Percentiles rank a stretch among this genome's conserved stretches.
Evolutionary conservation across 257 asterid species (phyloP).

Genomic region (Solanum chiquidenum): DNA sequence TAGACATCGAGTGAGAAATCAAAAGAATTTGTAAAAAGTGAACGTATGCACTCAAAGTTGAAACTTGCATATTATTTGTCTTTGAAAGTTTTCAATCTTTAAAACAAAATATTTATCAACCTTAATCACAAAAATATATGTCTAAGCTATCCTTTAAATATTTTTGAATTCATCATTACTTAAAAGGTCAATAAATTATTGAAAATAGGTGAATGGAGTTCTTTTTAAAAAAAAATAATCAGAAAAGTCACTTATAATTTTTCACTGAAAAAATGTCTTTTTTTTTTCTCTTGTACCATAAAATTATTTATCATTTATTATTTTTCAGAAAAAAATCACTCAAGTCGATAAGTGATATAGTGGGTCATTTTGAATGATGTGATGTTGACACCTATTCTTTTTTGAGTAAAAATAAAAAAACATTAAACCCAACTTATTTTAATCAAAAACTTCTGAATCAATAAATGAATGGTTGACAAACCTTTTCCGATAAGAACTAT

Average conservation of each 20-base stretch:
- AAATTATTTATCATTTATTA: background rate
- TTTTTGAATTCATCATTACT: background rate
- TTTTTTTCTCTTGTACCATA: background rate
- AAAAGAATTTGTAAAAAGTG: too few relatives aligned
- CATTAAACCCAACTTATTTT: too few relatives aligned
- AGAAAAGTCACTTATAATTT: too few relatives aligned
- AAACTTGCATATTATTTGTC: background rate
- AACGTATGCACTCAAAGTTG: background rate
- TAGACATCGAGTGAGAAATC: rapidly evolving
- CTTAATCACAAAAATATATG: background rate
- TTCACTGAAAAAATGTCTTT: background rate
- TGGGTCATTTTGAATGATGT: background rate
- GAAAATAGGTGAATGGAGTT: background rate
- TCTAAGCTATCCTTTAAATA: background rate
- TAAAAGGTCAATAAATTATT: background rate
- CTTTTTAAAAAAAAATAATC: too few relatives aligned
- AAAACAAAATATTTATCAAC: background rate
- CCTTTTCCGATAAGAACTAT: too few relatives aligned
- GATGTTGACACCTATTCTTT: background rate
- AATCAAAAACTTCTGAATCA: too few relatives aligned
- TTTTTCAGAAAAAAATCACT: background rate
- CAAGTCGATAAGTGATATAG: background rate
- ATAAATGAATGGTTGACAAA: too few relatives aligned
- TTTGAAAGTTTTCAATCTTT: background rate
- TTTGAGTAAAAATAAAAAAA: too few relatives aligned